These are phyloP conservation scores for Chaetomidium leptoderma DNA, from an alignment of 495 filamentous ascomycete species.

Conservation along the genomic window DNA sequence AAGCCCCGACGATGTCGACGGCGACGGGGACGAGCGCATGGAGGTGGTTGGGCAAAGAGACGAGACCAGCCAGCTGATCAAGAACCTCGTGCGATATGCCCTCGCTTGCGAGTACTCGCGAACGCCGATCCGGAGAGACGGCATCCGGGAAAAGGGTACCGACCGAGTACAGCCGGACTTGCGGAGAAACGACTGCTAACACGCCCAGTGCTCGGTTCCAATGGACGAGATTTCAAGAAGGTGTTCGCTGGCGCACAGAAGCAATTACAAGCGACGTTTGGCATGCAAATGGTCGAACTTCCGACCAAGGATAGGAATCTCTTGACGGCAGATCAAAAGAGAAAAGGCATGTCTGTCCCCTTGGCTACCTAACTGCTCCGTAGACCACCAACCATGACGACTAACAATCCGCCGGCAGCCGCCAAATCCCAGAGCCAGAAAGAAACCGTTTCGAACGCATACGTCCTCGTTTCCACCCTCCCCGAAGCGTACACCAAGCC, in stretches of 20 bases:
- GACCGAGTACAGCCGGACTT: not conserved
- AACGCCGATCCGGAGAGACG: constrained; percentile 66
- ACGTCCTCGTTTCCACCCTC: constrained; percentile 68
- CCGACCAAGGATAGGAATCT: constrained; percentile 83
- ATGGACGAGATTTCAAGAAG: constrained; percentile 59
- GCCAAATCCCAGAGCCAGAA: constrained; percentile 42
- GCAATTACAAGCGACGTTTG: constrained; percentile 62
- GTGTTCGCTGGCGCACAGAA: constrained; percentile 67
- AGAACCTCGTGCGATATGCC: constrained; percentile 87
- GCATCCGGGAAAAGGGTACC: constrained; percentile 69
- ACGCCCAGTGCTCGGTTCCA: constrained; percentile 46
- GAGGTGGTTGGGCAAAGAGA: constrained; percentile 31
- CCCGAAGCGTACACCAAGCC: constrained; percentile 60
- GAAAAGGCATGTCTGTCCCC: constrained; percentile 33
- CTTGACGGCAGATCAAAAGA: constrained; percentile 69
- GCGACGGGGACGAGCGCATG: constrained; percentile 40
- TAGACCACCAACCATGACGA: not conserved
- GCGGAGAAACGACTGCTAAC: constrained; percentile 3
- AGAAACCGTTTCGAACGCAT: constrained; percentile 58
- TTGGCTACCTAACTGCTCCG: not conserved
- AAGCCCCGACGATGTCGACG: constrained; percentile 23
- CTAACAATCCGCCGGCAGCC: constrained; percentile 25
- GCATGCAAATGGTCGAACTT: constrained; percentile 82
- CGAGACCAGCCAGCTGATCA: constrained; percentile 59
- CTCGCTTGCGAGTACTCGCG: constrained; percentile 85